Conservation (phyloP, 805 yeast genomes). For the Spathaspora hagerdaliae region DNA sequence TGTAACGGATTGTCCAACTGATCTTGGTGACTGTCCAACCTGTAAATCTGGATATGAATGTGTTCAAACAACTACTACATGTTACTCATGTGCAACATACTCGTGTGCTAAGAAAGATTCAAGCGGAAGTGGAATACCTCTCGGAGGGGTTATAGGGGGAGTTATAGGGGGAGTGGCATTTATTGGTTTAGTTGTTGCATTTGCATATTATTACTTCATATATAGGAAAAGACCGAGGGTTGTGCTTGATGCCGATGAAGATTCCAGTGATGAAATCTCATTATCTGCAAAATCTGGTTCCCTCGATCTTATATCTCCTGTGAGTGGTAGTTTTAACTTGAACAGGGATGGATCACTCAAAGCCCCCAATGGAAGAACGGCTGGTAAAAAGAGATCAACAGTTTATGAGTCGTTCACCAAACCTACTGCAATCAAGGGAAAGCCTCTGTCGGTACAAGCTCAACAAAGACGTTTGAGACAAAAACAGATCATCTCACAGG, state of each 20-base stretch:
- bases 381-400: constrained; percentile 20
- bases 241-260: constrained; percentile 23
- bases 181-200: constrained; percentile 19
- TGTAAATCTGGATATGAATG: constrained; percentile 25
- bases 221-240: constrained; percentile 31
- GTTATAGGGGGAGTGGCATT: constrained; percentile 35
- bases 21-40: constrained; percentile 23
- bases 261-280: constrained; percentile 2
- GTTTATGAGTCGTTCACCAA: constrained; percentile 43
- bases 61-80: constrained; percentile 13
- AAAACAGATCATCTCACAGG: constrained; percentile 9
- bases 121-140: constrained; percentile 11
- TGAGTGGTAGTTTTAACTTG: background rate
- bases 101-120: constrained; percentile 16
- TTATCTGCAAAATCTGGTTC: background rate
- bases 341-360: background rate
- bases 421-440: constrained; percentile 17
- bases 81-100: constrained; percentile 21
- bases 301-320: background rate
- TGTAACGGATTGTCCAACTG: constrained; percentile 1
- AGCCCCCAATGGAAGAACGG: constrained; percentile 10
- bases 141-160: constrained; percentile 42
- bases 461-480: constrained; percentile 14
- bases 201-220: constrained; percentile 22
- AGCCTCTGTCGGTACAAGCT: constrained; percentile 12